Evolutionary conservation across 23 red algal genomes (phyloP).

Genomic region (Gracilaria vermiculophylla): DNA sequence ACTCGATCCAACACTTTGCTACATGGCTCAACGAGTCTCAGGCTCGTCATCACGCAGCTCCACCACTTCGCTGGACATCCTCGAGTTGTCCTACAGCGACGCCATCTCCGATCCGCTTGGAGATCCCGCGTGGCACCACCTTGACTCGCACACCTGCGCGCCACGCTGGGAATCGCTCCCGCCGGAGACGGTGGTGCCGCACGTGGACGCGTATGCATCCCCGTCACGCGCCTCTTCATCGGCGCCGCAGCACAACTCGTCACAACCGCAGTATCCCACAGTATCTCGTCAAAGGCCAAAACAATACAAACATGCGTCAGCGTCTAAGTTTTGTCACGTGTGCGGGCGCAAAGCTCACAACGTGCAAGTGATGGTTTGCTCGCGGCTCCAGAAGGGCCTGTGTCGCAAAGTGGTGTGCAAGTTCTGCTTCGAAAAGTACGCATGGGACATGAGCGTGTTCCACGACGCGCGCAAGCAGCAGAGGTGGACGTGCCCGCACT

Average conservation of each 20-base stretch:
- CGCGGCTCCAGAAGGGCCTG: conserved; percentile 18
- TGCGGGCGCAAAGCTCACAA: conserved; percentile 44
- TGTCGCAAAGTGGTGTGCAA: conserved; percentile 74
- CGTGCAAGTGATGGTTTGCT: conserved; percentile 51
- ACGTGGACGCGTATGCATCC: not conserved
- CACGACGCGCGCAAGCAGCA: conserved; percentile 12
- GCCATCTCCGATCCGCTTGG: not conserved
- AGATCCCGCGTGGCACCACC: not conserved
- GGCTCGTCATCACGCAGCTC: not conserved
- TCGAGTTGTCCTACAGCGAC: not conserved
- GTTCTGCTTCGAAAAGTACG: conserved; percentile 66
- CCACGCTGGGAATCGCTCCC: not conserved
- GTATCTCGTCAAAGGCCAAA: conserved; percentile 49
- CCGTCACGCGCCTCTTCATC: not conserved
- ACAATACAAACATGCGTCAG: conserved; percentile 40
- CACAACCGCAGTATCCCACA: not conserved
- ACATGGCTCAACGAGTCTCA: not conserved
- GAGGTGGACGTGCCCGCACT: conserved; percentile 59
- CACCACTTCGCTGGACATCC: not conserved
- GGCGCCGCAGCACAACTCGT: not conserved
- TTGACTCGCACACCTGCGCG: not conserved
- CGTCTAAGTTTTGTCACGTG: conserved; percentile 66
- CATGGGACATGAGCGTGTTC: conserved; percentile 34
- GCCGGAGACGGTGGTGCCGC: not conserved
- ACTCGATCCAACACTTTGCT: too few species aligned